phyloP scores from a whole-genome alignment of 2,329 filamentous ascomycete species.

The Alternaria triticimaculans region DNA sequence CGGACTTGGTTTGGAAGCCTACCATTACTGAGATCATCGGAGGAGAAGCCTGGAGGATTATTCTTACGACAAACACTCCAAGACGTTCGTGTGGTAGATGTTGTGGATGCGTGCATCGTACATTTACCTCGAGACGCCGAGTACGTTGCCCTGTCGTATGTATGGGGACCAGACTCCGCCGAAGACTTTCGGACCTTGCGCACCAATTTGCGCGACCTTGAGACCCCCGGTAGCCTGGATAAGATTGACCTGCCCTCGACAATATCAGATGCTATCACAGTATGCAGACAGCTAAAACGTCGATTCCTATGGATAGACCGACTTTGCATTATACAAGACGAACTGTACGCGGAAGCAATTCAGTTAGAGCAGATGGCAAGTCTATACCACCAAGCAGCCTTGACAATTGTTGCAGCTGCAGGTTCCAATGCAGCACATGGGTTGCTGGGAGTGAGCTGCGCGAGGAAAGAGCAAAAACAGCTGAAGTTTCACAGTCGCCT shows the following conservation, averaged over 20 bases:
- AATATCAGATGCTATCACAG: slow-evolving; percentile 4
- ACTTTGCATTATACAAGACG: slow-evolving; percentile 11
- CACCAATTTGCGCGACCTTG: background rate
- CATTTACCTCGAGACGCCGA: background rate
- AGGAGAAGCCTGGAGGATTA: background rate
- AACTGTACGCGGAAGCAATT: background rate
- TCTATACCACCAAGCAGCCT: slow-evolving; percentile 5
- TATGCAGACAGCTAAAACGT: background rate
- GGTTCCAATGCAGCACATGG: slow-evolving; percentile 1
- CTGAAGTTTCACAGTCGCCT: background rate
- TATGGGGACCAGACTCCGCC: background rate
- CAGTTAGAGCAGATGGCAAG: slow-evolving; percentile 14
- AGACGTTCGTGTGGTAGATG: slow-evolving; percentile 6
- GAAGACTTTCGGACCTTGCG: background rate
- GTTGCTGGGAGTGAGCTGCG: slow-evolving; percentile 1
- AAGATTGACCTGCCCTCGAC: background rate
- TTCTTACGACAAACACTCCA: background rate
- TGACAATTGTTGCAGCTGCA: slow-evolving; percentile 9
- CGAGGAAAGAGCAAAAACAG: background rate
- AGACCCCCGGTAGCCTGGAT: background rate
- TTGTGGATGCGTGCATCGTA: background rate
- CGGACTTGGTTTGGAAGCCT: background rate
- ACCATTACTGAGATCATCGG: background rate
- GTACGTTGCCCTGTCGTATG: slow-evolving; percentile 8
- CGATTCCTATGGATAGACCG: slow-evolving; percentile 11